Conservation (phyloP, 352 stramenopile species). For the Phytopythium delawarense region DNA sequence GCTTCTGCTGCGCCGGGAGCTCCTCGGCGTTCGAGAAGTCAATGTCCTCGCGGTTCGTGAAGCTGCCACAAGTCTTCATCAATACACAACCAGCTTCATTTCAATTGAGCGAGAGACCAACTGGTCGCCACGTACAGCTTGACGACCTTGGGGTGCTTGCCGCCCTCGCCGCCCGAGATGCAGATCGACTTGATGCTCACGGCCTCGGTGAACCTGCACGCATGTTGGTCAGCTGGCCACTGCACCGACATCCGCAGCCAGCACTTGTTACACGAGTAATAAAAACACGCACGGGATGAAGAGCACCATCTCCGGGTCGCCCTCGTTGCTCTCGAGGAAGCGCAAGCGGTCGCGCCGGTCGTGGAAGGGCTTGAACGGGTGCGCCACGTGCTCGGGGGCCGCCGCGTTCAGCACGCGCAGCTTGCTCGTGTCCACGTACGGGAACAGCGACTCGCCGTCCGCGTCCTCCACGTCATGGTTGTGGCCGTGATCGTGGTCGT, state of each 20-base stretch:
- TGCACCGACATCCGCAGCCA: neutral
- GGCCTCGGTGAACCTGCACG: constrained; percentile 73
- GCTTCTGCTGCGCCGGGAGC: constrained; percentile 63
- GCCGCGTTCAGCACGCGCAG: constrained; percentile 73
- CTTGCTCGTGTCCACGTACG: constrained; percentile 86
- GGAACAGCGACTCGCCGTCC: constrained; percentile 76
- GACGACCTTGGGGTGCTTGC: constrained; percentile 72
- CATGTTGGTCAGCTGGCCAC: neutral
- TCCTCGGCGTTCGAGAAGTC: constrained; percentile 83
- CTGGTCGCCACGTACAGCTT: constrained; percentile 50
- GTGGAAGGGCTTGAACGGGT: constrained; percentile 84
- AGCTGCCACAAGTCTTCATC: constrained; percentile 26
- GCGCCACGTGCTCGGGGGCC: constrained; percentile 45
- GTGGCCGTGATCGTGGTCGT: constrained; percentile 55
- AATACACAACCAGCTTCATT: neutral
- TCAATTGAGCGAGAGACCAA: neutral
- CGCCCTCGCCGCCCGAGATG: constrained; percentile 74
- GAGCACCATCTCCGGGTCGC: constrained; percentile 82
- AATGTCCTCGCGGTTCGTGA: constrained; percentile 82
- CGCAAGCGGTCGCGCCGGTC: constrained; percentile 61
- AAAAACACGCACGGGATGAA: constrained; percentile 53
- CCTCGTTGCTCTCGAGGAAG: constrained; percentile 73
- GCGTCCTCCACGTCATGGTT: constrained; percentile 67
- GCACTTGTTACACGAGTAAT: neutral
- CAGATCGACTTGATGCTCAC: constrained; percentile 89